A percentile compares a stretch with the other conserved stretches of the same genome.
These are phyloP conservation scores for Mycena albidolilacea DNA, from an alignment of 768 basidiomycete genomes.

Conservation along the genomic window DNA sequence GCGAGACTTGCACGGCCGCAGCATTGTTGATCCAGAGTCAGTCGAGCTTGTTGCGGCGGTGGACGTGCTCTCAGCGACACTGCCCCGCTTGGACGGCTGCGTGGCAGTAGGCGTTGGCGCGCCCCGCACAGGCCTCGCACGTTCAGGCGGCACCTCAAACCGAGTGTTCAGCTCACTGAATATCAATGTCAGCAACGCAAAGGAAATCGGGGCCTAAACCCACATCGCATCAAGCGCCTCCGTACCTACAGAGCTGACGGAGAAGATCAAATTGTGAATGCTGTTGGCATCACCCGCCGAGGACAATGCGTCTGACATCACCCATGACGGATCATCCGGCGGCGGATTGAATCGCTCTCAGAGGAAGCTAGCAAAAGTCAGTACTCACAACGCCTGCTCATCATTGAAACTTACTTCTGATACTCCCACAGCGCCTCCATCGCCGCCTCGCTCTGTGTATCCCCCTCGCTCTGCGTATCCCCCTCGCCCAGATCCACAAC, in stretches of 20 bases:
- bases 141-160: conserved; percentile 17
- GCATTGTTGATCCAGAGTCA: background rate
- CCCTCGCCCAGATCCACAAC: conserved; percentile 41
- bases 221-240: conserved; percentile 40
- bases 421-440: conserved; percentile 57
- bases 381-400: background rate
- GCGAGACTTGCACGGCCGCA: conserved; percentile 28
- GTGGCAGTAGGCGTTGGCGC: background rate
- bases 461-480: conserved; percentile 43
- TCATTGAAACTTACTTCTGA: conserved; percentile 47
- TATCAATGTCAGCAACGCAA: background rate
- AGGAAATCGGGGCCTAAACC: background rate
- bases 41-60: background rate
- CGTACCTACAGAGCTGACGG: conserved; percentile 36
- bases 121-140: background rate
- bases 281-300: conserved; percentile 28
- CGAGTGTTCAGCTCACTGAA: conserved; percentile 23
- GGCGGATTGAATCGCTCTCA: conserved; percentile 44
- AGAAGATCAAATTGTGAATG: conserved; percentile 31
- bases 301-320: conserved; percentile 11
- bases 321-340: conserved; percentile 27
- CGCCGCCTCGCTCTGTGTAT: conserved; percentile 44
- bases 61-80: conserved; percentile 1
- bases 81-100: conserved; percentile 1
- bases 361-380: conserved; percentile 40